These are phyloP conservation scores for Xylariales sp. DNA, from an alignment of 2,329 filamentous ascomycete genomes.

Conservation along the genomic window DNA sequence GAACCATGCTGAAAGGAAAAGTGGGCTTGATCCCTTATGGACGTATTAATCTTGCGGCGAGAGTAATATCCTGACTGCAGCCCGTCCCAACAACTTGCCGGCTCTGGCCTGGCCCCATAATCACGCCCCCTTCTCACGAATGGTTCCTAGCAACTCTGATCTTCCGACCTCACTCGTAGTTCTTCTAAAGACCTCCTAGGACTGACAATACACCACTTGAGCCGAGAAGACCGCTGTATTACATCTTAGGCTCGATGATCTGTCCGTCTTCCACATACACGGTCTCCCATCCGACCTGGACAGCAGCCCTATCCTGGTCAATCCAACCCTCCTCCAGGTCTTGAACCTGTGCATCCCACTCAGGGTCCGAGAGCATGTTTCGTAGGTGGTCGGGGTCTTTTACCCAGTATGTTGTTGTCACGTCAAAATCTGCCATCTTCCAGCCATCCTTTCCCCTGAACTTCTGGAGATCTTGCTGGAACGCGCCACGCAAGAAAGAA, in stretches of 20 bases:
- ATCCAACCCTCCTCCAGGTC: not conserved
- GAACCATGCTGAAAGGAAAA: no score
- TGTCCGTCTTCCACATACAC: not conserved
- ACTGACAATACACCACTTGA: no score
- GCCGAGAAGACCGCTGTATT: not conserved
- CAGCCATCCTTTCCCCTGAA: conserved; percentile 10
- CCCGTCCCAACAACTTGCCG: no score
- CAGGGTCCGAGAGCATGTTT: conserved; percentile 6
- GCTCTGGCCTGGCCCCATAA: no score
- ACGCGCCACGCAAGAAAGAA: not conserved
- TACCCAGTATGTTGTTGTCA: conserved; percentile 2
- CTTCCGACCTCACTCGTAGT: no score
- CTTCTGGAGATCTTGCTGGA: conserved; percentile 2
- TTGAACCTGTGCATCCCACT: conserved; percentile 7
- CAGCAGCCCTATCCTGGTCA: no score
- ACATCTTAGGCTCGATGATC: not conserved
- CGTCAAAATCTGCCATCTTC: conserved; percentile 5
- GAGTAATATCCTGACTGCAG: no score
- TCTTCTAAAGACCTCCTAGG: no score
- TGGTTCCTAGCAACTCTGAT: no score
- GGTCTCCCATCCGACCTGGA: not conserved
- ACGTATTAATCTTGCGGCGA: no score
- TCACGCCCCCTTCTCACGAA: no score
- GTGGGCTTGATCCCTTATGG: no score
- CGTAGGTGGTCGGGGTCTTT: not conserved